Evolutionary conservation across 2,329 filamentous ascomycete species (phyloP), one percentile per base, ranked within the genome.

Genomic region (Neurospora sp.): DNA sequence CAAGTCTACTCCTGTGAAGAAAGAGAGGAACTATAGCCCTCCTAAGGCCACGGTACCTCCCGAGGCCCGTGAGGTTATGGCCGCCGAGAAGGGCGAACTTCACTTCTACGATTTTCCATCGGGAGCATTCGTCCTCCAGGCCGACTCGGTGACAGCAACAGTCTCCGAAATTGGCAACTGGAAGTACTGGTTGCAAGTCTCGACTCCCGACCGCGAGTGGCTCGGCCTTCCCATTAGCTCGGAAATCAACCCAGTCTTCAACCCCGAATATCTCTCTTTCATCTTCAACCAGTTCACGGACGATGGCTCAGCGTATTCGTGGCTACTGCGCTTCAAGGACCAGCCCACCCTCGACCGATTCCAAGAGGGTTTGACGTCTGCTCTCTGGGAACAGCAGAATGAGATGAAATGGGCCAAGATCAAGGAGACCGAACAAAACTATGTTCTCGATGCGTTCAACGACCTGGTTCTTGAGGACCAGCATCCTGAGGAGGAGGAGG

Each of bases 211-310:
- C 40, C 89, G 89, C 76, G 89, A 94, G 69, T 97, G 93, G 92
- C 84, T 99, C 2, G 93, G 93, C 28, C 92, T 97, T 73, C 87
- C 91, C 2, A 88, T 99, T 38, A 85, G 93, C 38, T 91, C 92
- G 6, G 96, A 99, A 75, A 93, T 98, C 80, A 98, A 98, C 76
- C 96, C 96, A 0, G 94, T 99, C 23, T 99, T 98, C 84, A 98
- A 98, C 81, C 98, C 97, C 74, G 96, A 99, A 79, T 98, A 95
- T 76, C 85, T 97, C n/a, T 98, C 95, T 0, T 98, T 98, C 79
- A 97, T 99, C 77, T 99, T 99, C 86, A 99, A 99, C 77, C 93
- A 97, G 78, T 98, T 97, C 79, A 87, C 91, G 15, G 86, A 90
- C 41, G 92, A 97, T 79, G 93, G 94, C 1, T 92, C 91, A 1